Conservation (phyloP, 495 filamentous ascomycete species). For the Xylaria intraflava region DNA sequence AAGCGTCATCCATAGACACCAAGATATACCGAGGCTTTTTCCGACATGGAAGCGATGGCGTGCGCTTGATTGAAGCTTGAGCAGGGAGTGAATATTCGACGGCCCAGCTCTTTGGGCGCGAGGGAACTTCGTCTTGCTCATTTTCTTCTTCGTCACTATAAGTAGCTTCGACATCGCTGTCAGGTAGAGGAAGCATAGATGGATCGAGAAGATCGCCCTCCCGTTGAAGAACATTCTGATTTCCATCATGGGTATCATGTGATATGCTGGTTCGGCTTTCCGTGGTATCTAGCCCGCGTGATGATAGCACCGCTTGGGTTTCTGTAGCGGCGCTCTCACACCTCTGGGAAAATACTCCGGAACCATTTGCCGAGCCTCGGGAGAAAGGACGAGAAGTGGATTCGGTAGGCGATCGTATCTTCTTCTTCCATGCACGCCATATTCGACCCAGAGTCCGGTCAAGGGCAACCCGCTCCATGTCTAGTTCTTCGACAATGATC, state of each 20-base stretch:
- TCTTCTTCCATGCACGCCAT: constrained; percentile 95
- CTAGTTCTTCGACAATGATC: constrained; percentile 77
- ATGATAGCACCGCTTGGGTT: constrained; percentile 4
- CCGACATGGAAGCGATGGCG: constrained; percentile 30
- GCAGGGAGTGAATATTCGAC: not conserved
- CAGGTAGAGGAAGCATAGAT: constrained; percentile 52
- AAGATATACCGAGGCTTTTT: constrained; percentile 53
- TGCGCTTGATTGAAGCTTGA: constrained; percentile 2
- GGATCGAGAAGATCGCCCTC: constrained; percentile 37
- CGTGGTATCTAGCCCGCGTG: constrained; percentile 12
- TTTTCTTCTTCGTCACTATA: constrained; percentile 55
- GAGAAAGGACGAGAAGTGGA: constrained; percentile 35
- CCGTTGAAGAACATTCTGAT: constrained; percentile 29
- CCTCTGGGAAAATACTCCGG: constrained; percentile 24
- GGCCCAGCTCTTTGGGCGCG: constrained; percentile 50
- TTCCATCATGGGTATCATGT: constrained; percentile 9
- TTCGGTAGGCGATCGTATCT: constrained; percentile 50
- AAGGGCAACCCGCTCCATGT: constrained; percentile 89
- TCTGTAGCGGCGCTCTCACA: constrained; percentile 32
- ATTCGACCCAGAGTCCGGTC: constrained; percentile 79
- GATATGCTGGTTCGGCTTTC: constrained; percentile 7
- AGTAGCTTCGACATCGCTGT: constrained; percentile 56
- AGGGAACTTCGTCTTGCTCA: constrained; percentile 37
- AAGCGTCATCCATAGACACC: constrained; percentile 18
- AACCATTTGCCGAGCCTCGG: constrained; percentile 27